These are phyloP conservation scores for Hydnomerulius pinastri DNA, from an alignment of 768 basidiomycete species.

Conservation along the genomic window DNA sequence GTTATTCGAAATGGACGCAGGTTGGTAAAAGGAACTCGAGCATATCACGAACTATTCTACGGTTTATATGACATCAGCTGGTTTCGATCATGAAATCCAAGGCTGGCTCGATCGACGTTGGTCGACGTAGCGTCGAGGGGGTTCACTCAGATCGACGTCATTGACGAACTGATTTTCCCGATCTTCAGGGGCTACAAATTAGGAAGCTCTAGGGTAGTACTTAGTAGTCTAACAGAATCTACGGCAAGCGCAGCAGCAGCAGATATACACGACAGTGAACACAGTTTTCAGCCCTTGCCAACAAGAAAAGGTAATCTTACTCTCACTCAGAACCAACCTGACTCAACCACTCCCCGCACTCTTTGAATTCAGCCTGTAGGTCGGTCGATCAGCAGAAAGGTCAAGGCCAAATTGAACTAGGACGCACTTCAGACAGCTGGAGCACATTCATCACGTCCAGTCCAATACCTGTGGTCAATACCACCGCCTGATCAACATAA, in stretches of 20 bases:
- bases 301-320: not conserved
- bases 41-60: too few relatives aligned
- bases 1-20: not conserved
- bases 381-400: slow-evolving; percentile 2
- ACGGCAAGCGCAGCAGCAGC: too few relatives aligned
- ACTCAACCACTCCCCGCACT: slow-evolving; percentile 25
- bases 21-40: not conserved
- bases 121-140: too few relatives aligned
- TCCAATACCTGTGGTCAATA: slow-evolving; percentile 14
- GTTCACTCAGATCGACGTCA: slow-evolving; percentile 12
- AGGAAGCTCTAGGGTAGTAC: slow-evolving; percentile 8
- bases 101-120: not conserved
- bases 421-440: slow-evolving; percentile 20
- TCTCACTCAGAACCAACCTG: slow-evolving; percentile 10
- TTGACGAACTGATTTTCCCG: not conserved
- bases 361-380: slow-evolving; percentile 25
- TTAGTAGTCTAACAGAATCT: too few relatives aligned
- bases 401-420: not conserved
- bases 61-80: not conserved
- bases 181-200: slow-evolving; percentile 13
- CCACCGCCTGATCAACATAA: slow-evolving; percentile 9
- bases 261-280: not conserved
- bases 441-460: slow-evolving; percentile 29
- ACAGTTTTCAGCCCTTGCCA: not conserved
- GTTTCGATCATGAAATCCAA: not conserved